A percentile compares a stretch with the other conserved stretches of the same genome.
These are phyloP conservation scores for Whalleya microplaca DNA, from an alignment of 2,329 filamentous ascomycete species.

Conservation along the genomic window DNA sequence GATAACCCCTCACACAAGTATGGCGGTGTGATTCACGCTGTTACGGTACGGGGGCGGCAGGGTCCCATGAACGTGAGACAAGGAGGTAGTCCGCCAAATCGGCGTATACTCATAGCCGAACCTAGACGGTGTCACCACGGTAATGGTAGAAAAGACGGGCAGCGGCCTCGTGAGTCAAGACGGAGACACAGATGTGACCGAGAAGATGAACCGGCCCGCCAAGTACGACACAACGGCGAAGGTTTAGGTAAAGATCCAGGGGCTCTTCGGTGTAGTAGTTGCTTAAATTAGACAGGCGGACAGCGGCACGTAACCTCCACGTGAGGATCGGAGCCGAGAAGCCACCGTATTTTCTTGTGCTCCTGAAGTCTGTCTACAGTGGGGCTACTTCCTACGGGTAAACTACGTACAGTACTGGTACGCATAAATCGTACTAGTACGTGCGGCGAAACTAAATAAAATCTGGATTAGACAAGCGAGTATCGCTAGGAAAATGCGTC, in stretches of 20 bases:
- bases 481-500: neutral
- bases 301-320: slow-evolving; percentile 16
- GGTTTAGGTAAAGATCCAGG: neutral
- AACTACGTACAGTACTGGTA: slow-evolving; percentile 4
- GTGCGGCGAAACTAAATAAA: no score
- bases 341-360: neutral
- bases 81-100: slow-evolving; percentile 9
- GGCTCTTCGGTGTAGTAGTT: neutral
- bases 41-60: neutral
- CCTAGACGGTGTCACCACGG: slow-evolving; percentile 16
- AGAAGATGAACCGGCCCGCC: neutral
- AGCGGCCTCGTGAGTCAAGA: neutral
- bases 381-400: neutral
- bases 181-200: slow-evolving; percentile 1
- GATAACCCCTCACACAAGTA: neutral
- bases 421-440: neutral
- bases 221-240: neutral
- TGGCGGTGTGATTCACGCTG: neutral
- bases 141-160: slow-evolving; percentile 6
- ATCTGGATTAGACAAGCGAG: neutral
- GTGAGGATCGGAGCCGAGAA: slow-evolving; percentile 17
- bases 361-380: slow-evolving; percentile 4
- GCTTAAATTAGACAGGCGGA: slow-evolving; percentile 12
- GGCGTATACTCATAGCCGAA: slow-evolving; percentile 9
- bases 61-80: slow-evolving; percentile 17